These are phyloP conservation scores for Curvularia hawaiiensis DNA, from an alignment of 2,329 filamentous ascomycete genomes.

Conservation along the genomic window DNA sequence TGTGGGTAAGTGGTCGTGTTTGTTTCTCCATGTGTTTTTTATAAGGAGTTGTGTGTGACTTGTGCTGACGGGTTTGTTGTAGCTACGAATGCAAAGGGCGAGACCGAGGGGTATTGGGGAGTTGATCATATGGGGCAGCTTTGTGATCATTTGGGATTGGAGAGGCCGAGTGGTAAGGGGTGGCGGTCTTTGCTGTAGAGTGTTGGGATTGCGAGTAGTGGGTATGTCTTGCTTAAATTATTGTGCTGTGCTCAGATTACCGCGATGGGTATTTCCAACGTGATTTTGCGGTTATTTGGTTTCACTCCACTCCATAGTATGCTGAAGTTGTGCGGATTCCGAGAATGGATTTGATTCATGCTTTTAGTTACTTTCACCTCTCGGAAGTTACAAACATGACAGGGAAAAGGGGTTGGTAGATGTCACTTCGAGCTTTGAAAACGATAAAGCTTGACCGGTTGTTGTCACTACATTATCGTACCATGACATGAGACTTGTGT, in stretches of 20 bases:
- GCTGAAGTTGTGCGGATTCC: background rate
- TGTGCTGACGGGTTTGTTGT: constrained; percentile 13
- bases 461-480: no score
- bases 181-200: constrained; percentile 48
- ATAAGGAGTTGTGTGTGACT: background rate
- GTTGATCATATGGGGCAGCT: constrained; percentile 65
- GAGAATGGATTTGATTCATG: background rate
- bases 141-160: constrained; percentile 58
- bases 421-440: background rate
- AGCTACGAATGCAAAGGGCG: constrained; percentile 59
- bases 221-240: background rate
- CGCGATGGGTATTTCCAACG: background rate
- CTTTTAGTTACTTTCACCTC: background rate
- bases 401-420: background rate
- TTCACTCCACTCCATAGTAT: background rate
- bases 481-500: no score
- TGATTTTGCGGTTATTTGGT: background rate
- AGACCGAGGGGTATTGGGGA: constrained; percentile 63
- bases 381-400: background rate
- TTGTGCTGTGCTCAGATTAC: background rate
- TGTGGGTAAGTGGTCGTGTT: constrained; percentile 38
- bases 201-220: background rate
- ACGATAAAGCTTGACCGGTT: background rate
- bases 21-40: background rate
- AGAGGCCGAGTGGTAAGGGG: constrained; percentile 45